phyloP scores from a whole-genome alignment of 306 rosid genomes.

The Begonia fuchsioides region DNA sequence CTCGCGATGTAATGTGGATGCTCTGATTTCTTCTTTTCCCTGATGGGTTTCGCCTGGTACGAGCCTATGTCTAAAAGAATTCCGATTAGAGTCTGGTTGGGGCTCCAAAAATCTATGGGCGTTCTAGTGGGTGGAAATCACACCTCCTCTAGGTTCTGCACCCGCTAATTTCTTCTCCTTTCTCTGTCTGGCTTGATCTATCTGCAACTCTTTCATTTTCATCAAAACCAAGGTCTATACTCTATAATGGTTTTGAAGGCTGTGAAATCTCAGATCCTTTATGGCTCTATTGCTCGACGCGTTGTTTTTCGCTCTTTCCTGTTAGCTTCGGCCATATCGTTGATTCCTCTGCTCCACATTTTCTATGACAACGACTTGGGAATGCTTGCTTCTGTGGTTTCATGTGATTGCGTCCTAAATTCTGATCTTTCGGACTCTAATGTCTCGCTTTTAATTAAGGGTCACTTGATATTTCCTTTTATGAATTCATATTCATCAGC shows the following conservation, averaged over 20 bases:
- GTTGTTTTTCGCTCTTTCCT: conserved; percentile 37
- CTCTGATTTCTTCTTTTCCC: too few relatives aligned
- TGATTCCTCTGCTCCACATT: conserved; percentile 38
- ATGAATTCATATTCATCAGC: conserved; percentile 39
- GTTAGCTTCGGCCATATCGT: conserved; percentile 43
- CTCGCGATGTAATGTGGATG: conserved; percentile 14
- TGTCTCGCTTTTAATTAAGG: conserved; percentile 36
- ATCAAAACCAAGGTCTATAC: neutral
- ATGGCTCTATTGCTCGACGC: conserved; percentile 37
- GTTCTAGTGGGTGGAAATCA: conserved; percentile 98
- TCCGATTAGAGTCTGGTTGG: conserved; percentile 60
- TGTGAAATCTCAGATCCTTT: conserved; percentile 25
- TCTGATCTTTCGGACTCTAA: conserved; percentile 8
- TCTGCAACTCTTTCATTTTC: conserved; percentile 4
- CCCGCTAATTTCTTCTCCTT: conserved; percentile 35
- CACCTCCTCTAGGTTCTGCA: conserved; percentile 86
- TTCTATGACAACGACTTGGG: conserved; percentile 26
- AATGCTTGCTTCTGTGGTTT: conserved; percentile 23
- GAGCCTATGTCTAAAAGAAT: conserved; percentile 26
- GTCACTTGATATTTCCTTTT: conserved; percentile 29
- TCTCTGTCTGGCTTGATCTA: conserved; percentile 13
- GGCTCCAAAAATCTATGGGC: conserved; percentile 60
- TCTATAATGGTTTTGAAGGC: conserved; percentile 40
- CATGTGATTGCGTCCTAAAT: conserved; percentile 25
- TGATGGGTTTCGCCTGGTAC: conserved; percentile 29